These are phyloP conservation scores for Boletus subcaerulescens DNA, from an alignment of 768 basidiomycete genomes.

Conservation along the genomic window DNA sequence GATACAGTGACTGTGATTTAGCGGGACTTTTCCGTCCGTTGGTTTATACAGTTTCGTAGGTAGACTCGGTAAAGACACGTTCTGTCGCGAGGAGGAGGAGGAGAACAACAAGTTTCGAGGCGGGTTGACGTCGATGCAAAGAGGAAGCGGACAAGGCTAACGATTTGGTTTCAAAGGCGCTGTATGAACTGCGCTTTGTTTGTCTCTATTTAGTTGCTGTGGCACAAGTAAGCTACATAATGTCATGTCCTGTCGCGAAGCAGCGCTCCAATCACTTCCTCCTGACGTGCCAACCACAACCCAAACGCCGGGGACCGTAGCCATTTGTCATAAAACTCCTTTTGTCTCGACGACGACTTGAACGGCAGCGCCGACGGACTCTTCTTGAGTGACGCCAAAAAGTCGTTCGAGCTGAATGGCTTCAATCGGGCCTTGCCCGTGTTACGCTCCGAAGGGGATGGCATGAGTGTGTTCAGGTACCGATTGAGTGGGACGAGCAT, in stretches of 20 bases:
- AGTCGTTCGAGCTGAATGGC: constrained; percentile 65
- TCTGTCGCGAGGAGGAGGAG: not conserved
- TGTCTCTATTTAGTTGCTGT: constrained; percentile 25
- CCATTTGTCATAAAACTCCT: constrained; percentile 78
- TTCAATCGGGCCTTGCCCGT: constrained; percentile 44
- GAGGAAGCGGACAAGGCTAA: constrained; percentile 11
- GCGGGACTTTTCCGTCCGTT: constrained; percentile 10
- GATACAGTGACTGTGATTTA: constrained; percentile 31
- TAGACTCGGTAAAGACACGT: constrained; percentile 14
- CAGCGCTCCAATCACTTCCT: constrained; percentile 61
- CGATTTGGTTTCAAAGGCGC: not conserved
- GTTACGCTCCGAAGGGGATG: constrained; percentile 51
- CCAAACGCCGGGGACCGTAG: constrained; percentile 75
- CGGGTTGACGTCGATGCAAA: constrained; percentile 10
- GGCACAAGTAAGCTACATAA: constrained; percentile 9
- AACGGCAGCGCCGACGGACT: constrained; percentile 75
- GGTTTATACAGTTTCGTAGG: constrained; percentile 27
- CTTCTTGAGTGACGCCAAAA: constrained; percentile 69
- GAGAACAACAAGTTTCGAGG: constrained; percentile 1
- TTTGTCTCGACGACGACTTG: constrained; percentile 58
- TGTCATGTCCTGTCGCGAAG: constrained; percentile 31
- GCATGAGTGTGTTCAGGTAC: constrained; percentile 87
- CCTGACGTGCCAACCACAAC: constrained; percentile 75
- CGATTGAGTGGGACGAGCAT: constrained; percentile 87
- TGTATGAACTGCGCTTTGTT: constrained; percentile 23